Evolutionary conservation across 2,329 filamentous ascomycete genomes (phyloP).

Genomic region (Cercospora zeae-maydis): DNA sequence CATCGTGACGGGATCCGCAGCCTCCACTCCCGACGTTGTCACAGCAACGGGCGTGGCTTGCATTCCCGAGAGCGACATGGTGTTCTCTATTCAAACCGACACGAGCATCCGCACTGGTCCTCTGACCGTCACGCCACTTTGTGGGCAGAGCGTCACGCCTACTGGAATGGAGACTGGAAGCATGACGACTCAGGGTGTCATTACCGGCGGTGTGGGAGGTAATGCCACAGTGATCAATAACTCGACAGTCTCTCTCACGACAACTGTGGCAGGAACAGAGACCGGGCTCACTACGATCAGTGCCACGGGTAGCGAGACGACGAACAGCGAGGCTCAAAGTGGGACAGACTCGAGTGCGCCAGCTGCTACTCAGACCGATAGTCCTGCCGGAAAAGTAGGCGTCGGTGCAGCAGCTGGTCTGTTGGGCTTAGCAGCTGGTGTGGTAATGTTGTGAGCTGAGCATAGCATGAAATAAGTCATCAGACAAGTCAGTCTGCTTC

Average conservation of each 20-base stretch:
- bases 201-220: neutral
- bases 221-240: neutral
- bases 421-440: slow-evolving; percentile 9
- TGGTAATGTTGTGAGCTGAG: slow-evolving; percentile 6
- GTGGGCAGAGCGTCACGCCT: slow-evolving; percentile 1
- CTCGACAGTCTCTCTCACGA: neutral
- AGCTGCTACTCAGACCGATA: slow-evolving; percentile 2
- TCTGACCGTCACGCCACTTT: slow-evolving; percentile 13
- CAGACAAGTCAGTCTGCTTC: neutral
- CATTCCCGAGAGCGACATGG: slow-evolving; percentile 11
- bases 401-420: slow-evolving; percentile 8
- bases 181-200: slow-evolving; percentile 3
- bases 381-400: slow-evolving; percentile 4
- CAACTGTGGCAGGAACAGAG: slow-evolving; percentile 1
- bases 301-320: slow-evolving; percentile 2
- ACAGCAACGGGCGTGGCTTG: slow-evolving; percentile 10
- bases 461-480: neutral
- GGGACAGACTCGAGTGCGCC: slow-evolving; percentile 1
- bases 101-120: slow-evolving; percentile 16
- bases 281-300: neutral
- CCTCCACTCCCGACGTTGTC: slow-evolving; percentile 9
- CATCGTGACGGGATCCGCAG: neutral
- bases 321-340: neutral
- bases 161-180: slow-evolving; percentile 4
- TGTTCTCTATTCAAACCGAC: slow-evolving; percentile 24